Evolutionary conservation across 148 eudicot species (phyloP), one percentile per base, ranked within the genome.

Genomic region (Rhododendron mucronatum): DNA sequence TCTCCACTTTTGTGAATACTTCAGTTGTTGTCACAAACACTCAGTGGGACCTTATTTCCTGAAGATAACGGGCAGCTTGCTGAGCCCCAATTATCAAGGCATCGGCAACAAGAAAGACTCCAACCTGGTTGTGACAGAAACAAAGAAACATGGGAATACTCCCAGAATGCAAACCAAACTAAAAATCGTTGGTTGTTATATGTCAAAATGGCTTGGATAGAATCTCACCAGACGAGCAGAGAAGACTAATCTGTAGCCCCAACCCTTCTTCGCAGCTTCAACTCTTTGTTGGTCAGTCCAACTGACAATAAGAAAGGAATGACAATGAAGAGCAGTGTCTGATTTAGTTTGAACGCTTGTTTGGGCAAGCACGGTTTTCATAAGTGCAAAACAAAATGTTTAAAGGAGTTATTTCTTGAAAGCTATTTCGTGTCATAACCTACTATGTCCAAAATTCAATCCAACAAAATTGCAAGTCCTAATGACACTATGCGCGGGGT

Each of bases 271-370:
- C 61, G 99, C 98, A 63, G 98, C 89, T 84, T 85, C 86, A 55
- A 91, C 93, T 89, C 98, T 93, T 89, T 97, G 99, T 87, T 95
- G 99, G 88, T 97, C 98, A 1, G 99, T 97, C 96, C 96, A 97
- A 86, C 99, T 97, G 90, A 85, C 78, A 86, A 81, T 59, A 59
- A 33, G 41, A 30, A 85, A 78, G 67, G 28, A 80, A 85, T 33
- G 37, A 76, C 48, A 88, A 79, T 33, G 3, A 67, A 48, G n/a
- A 37, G 13, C 37, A 23, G 14, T 41, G 16, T 9, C 51, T 3
- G 7, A 44, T 39, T 37, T 75, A 6, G 6, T 35, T 39, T 37
- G 23, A 14, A 7, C 3, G 21, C 8, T 75, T 35, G 61, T 35
- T 18, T 75, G 44, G 21, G 21, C 4, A 33, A 33, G 45, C 23